Evolutionary conservation across 345 rosid species (phyloP).

Genomic region (Cardamine chenopodiifolia): DNA sequence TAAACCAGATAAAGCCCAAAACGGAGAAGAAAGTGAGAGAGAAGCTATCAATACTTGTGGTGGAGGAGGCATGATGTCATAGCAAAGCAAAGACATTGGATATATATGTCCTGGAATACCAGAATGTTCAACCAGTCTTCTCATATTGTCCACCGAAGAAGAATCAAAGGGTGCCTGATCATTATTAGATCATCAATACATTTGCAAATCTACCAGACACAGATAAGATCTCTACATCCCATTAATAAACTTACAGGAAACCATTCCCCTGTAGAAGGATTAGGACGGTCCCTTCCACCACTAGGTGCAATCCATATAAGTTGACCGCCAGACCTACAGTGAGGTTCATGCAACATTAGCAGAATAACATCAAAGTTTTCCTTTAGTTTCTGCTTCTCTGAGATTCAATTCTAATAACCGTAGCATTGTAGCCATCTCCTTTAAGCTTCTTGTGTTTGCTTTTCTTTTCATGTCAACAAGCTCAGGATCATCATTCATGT

Average conservation of each 20-base stretch:
- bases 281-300: slow-evolving; percentile 98
- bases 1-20: not conserved
- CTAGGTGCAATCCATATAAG: slow-evolving; percentile 96
- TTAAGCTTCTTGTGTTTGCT: slow-evolving; percentile 88
- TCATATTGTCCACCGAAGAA: slow-evolving; percentile 92
- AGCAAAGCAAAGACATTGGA: slow-evolving; percentile 78
- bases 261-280: slow-evolving; percentile 81
- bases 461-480: slow-evolving; percentile 84
- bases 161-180: slow-evolving; percentile 88
- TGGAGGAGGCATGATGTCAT: slow-evolving; percentile 98
- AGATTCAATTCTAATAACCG: slow-evolving; percentile 48
- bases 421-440: slow-evolving; percentile 90
- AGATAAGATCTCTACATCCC: slow-evolving; percentile 12
- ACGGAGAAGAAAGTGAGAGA: slow-evolving; percentile 17
- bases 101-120: slow-evolving; percentile 81
- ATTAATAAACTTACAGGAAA: slow-evolving; percentile 64
- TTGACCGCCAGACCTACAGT: slow-evolving; percentile 75
- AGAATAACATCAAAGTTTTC: not conserved
- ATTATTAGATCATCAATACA: slow-evolving; percentile 44
- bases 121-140: slow-evolving; percentile 82
- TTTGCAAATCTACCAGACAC: slow-evolving; percentile 15
- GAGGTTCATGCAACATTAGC: slow-evolving; percentile 19
- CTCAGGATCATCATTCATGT: slow-evolving; percentile 89
- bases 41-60: slow-evolving; percentile 49
- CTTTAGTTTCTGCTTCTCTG: not conserved